Conservation (phyloP, 495 filamentous ascomycete species). For the Neurospora sp. region DNA sequence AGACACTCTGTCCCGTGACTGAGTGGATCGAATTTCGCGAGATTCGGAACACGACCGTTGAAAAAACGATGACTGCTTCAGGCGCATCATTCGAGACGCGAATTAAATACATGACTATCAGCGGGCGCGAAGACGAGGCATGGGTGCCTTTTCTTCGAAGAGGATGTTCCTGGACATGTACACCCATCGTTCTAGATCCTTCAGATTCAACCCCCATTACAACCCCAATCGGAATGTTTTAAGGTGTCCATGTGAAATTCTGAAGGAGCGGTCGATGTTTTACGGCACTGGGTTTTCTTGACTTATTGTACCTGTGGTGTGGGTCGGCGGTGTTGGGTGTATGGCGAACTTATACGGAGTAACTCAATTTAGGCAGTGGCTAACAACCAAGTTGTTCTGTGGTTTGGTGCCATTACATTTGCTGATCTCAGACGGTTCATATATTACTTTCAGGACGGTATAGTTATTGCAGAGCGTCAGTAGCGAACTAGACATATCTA, state of each 20-base stretch:
- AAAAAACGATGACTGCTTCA: not conserved
- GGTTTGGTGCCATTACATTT: not conserved
- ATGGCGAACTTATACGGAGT: not conserved
- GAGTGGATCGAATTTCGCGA: constrained; percentile 23
- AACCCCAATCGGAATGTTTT: not conserved
- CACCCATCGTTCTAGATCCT: constrained; percentile 16
- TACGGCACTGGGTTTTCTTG: not conserved
- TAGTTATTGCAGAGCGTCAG: not conserved
- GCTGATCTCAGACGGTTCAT: not conserved
- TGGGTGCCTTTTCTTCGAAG: constrained; percentile 51
- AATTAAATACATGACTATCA: not conserved
- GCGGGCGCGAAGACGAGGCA: constrained; percentile 11
- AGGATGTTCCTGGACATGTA: constrained; percentile 59
- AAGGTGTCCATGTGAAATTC: not conserved
- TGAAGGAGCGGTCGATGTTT: not conserved
- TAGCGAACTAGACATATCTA: not conserved
- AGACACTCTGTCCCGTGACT: constrained; percentile 14
- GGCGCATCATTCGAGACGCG: not conserved
- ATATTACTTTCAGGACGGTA: not conserved
- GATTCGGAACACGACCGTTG: not conserved
- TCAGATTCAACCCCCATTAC: not conserved
- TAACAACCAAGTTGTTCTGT: not conserved
- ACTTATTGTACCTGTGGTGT: not conserved
- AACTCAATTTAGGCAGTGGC: not conserved
- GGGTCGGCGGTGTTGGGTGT: not conserved